These are phyloP conservation scores for Backusella psychrophila DNA, from an alignment of 192 early-diverging fungal genomes.

Conservation along the genomic window DNA sequence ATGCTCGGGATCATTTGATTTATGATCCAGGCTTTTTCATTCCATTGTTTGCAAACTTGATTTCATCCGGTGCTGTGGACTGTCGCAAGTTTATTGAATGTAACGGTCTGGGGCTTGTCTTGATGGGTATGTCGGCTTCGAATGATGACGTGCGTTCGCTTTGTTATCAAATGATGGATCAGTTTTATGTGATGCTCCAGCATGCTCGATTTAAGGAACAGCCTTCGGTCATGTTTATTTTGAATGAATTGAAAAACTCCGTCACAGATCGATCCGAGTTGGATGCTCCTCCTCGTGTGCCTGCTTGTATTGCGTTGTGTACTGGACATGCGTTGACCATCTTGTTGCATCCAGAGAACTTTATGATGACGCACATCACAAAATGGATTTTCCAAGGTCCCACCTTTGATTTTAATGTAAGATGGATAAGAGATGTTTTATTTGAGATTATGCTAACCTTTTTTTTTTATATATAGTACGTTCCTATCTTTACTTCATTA, in stretches of 20 bases:
- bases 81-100: slow-evolving; percentile 61
- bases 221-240: slow-evolving; percentile 64
- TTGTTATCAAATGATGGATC: slow-evolving; percentile 66
- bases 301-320: slow-evolving; percentile 64
- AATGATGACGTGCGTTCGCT: slow-evolving; percentile 54
- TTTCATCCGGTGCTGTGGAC: slow-evolving; percentile 54
- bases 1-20: neutral
- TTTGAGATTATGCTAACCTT: neutral
- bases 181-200: slow-evolving; percentile 55
- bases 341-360: slow-evolving; percentile 66
- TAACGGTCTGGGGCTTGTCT: slow-evolving; percentile 65
- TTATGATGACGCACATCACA: slow-evolving; percentile 74
- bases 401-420: slow-evolving; percentile 67
- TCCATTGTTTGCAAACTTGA: slow-evolving; percentile 60
- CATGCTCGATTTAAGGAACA: slow-evolving; percentile 60
- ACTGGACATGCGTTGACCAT: slow-evolving; percentile 62
- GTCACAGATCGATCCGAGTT: slow-evolving; percentile 49
- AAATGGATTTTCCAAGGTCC: slow-evolving; percentile 73
- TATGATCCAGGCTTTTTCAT: slow-evolving; percentile 75
- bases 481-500: slow-evolving; percentile 80
- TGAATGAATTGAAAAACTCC: slow-evolving; percentile 68
- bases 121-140: slow-evolving; percentile 61
- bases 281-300: slow-evolving; percentile 52
- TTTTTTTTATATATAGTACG: slow-evolving; percentile 53
- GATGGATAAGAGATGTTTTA: neutral